These are phyloP conservation scores for Paramecium sonneborni DNA, from an alignment of 73 alveolate species.

Conservation along the genomic window DNA sequence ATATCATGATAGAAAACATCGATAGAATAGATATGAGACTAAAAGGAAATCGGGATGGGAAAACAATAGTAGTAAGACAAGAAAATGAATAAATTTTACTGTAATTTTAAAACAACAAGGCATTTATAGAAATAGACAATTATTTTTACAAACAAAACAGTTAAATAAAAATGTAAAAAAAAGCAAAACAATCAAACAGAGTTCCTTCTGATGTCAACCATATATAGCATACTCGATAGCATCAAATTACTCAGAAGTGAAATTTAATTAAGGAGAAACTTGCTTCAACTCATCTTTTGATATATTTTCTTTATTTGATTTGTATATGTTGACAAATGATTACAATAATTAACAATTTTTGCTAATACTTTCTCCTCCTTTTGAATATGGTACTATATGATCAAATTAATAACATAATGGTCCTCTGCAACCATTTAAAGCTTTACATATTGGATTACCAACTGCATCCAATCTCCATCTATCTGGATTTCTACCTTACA, in stretches of 20 bases:
- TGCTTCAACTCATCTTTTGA: conserved; percentile 68
- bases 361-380: conserved; percentile 92
- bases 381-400: conserved; percentile 95
- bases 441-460: conserved; percentile 91
- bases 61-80: conserved; percentile 26
- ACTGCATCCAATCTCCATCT: conserved; percentile 97
- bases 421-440: conserved; percentile 70
- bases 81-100: conserved; percentile 36
- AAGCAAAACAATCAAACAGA: neutral
- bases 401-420: conserved; percentile 98
- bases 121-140: neutral
- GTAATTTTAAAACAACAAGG: conserved; percentile 20
- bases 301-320: conserved; percentile 75
- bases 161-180: neutral
- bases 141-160: neutral
- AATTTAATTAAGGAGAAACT: conserved; percentile 50
- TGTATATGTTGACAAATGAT: conserved; percentile 91
- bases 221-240: conserved; percentile 84
- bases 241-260: conserved; percentile 82
- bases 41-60: conserved; percentile 59
- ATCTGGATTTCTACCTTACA: conserved; percentile 90
- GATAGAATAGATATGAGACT: conserved; percentile 14
- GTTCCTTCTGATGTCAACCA: conserved; percentile 68
- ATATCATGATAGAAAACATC: conserved; percentile 39
- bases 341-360: conserved; percentile 93